Base-by-base conservation (phyloP, 805 yeast genomes). In the Cyberlindnera euphorbiae region DNA sequence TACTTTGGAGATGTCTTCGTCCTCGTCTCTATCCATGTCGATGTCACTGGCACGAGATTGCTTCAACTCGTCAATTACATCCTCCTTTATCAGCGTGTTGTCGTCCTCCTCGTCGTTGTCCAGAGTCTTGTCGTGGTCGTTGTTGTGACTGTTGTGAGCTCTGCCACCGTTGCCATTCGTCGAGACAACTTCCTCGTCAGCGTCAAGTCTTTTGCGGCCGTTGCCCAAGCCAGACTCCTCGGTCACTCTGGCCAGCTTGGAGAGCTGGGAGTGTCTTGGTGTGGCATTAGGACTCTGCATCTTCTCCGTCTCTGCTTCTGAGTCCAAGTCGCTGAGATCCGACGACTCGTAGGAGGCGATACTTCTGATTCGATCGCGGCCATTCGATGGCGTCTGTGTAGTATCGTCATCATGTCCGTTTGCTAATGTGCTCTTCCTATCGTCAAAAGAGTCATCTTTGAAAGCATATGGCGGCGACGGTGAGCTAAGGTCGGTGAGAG, bases 301-400 rank as follows among this genome's bases (percentile, higher is more conserved):
- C 49, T 76, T 81, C 54, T 88, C 96, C 0, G 97, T 88, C 56
- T 88, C 97, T 13, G 93, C 95, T 59, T 88, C 96, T 12, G 93
- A 81, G 47, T 78, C 78, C 39, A 75, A 66, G 36, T 75, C 82
- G 32, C 74, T 77, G 44, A 76, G 58, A 38, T 76, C 83, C 27
- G 69, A 63, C 13, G 53, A 46, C 28, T 46, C 53, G 37, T 53
- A 53, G 12, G 54, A 50, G 14, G 38, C 55, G 12, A 50, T 41
- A 13, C 58, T 46, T 18, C 33, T 41, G 21, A 50, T 36, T 35
- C 60, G 27, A 19, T 32, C 32, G 5, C 22, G 22, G 22, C 12
- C 21, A n/a, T 26, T 11, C 13, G 32, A 32, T 5, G 26, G 25
- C n/a, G 27, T 13, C 16, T 18, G 14, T 22, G 12, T 21, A 4